A percentile compares a stretch with the other conserved stretches of the same genome.
Conservation (phyloP, 495 filamentous ascomycete genomes). For the Podospora tetraspora region DNA sequence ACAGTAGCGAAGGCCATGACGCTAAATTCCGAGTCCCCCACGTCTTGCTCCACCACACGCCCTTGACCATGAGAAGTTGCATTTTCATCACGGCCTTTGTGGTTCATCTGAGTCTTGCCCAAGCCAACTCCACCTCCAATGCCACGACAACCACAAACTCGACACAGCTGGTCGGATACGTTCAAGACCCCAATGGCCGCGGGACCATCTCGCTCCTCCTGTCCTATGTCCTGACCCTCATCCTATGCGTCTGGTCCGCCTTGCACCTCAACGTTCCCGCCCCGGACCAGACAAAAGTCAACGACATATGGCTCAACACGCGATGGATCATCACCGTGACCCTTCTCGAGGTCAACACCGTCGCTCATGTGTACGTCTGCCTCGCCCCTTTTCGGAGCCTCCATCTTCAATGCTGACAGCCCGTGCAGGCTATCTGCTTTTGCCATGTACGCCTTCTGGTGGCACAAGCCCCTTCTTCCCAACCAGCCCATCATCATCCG, state of each 20-base stretch:
- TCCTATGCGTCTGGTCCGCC: slow-evolving; percentile 19
- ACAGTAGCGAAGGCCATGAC: too few species aligned
- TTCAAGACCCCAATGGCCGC: slow-evolving; percentile 13
- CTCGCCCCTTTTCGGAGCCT: neutral
- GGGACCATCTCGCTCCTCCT: slow-evolving; percentile 13
- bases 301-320: slow-evolving; percentile 5
- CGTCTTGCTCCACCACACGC: too few species aligned
- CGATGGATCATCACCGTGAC: slow-evolving; percentile 23
- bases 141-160: neutral
- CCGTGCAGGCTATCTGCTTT: neutral
- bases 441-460: slow-evolving; percentile 2
- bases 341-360: slow-evolving; percentile 36
- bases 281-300: neutral
- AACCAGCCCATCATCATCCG: slow-evolving; percentile 6
- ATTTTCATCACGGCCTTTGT: neutral
- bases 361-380: slow-evolving; percentile 2
- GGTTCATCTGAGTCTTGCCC: neutral
- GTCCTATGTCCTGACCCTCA: slow-evolving; percentile 13
- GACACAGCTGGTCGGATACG: slow-evolving; percentile 1
- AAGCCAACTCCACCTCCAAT: neutral
- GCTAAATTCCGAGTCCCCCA: too few species aligned
- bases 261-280: slow-evolving; percentile 18
- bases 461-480: neutral
- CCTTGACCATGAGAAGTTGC: too few species aligned
- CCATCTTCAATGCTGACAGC: neutral